Conservation (phyloP, 257 asterid genomes). For the Solanum verrucosum region DNA sequence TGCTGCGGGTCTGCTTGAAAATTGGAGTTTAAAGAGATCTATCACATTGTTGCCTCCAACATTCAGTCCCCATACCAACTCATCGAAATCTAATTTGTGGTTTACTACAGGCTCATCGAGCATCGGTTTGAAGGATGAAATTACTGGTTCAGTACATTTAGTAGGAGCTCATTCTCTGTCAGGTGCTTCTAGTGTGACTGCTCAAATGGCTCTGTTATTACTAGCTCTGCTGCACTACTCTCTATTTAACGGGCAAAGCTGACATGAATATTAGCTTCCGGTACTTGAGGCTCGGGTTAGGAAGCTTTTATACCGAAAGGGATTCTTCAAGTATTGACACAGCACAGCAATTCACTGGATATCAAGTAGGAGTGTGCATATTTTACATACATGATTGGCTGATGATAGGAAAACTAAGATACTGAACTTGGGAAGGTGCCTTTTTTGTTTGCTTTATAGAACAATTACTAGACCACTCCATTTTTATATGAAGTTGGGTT, state of each 20-base stretch:
- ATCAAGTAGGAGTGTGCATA: slow-evolving; percentile 1
- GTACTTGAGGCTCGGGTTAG: not conserved
- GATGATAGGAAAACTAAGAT: slow-evolving; percentile 1
- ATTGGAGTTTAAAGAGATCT: not conserved
- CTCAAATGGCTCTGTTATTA: slow-evolving; percentile 16
- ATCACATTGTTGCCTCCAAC: not conserved
- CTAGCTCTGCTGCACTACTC: slow-evolving; percentile 35
- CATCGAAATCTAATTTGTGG: not conserved
- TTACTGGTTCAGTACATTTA: slow-evolving; percentile 97
- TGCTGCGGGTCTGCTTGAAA: not conserved
- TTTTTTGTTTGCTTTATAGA: not conserved
- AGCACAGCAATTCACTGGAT: not conserved
- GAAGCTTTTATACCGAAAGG: not conserved
- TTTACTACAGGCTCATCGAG: slow-evolving; percentile 75
- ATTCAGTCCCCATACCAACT: not conserved
- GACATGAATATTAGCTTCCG: not conserved
- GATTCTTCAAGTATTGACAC: not conserved
- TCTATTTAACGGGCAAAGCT: slow-evolving; percentile 12
- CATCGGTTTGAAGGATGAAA: slow-evolving; percentile 85
- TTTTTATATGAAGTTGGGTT: not conserved
- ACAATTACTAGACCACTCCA: not conserved
- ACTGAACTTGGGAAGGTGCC: not conserved
- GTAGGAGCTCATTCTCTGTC: slow-evolving; percentile 89
- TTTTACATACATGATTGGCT: not conserved
- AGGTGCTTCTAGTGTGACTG: slow-evolving; percentile 17